Conservation (phyloP, 2,329 filamentous ascomycete genomes). For the Thielaviopsis musarum region DNA sequence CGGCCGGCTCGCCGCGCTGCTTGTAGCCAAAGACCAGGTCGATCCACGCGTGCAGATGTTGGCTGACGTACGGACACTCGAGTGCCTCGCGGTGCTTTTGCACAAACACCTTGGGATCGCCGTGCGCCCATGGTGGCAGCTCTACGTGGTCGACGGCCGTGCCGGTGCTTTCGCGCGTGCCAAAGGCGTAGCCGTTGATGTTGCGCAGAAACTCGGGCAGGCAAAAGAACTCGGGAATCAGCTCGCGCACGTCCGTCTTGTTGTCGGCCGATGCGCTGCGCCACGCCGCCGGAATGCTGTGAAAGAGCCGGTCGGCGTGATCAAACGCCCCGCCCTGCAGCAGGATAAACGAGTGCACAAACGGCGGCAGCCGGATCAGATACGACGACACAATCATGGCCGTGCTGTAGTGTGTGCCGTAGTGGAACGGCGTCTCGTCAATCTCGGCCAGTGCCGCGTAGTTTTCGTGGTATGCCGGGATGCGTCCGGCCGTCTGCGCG, state of each 20-base stretch:
- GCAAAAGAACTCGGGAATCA: constrained; percentile 96
- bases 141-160: constrained; percentile 70
- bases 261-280: constrained; percentile 74
- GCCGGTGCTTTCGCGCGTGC: constrained; percentile 62
- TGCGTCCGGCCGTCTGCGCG: constrained; percentile 61
- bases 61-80: constrained; percentile 82
- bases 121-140: constrained; percentile 93
- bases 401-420: constrained; percentile 95
- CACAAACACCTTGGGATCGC: constrained; percentile 89
- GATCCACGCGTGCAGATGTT: constrained; percentile 85
- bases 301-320: constrained; percentile 87
- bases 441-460: constrained; percentile 85
- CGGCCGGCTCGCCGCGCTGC: constrained; percentile 78
- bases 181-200: constrained; percentile 87
- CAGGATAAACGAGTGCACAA: constrained; percentile 86
- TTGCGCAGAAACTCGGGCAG: constrained; percentile 91
- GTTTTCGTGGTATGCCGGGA: constrained; percentile 64
- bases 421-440: constrained; percentile 85
- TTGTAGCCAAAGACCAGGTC: constrained; percentile 90
- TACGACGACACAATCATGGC: constrained; percentile 98
- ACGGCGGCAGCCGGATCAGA: constrained; percentile 84
- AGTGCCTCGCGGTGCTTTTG: constrained; percentile 89
- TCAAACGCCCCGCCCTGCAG: constrained; percentile 94
- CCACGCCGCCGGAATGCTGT: constrained; percentile 84
- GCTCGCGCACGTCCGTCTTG: constrained; percentile 83